Base-by-base conservation (phyloP, 345 rosid species). In the Brassica cretica region DNA sequence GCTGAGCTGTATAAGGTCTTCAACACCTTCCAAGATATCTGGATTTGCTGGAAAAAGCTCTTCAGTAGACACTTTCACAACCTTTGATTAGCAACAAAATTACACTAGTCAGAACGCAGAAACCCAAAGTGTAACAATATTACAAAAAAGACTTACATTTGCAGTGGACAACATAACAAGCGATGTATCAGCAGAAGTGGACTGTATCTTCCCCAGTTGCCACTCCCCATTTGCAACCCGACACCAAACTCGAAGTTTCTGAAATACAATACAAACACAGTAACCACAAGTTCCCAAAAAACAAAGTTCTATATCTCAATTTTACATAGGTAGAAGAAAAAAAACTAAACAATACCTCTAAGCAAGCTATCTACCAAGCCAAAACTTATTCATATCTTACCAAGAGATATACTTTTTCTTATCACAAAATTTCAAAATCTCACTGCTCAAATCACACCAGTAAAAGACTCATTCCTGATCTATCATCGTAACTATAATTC, bases 41-140 rank as follows among this genome's bases (percentile, higher is more conserved):
- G 99, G 97, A 81, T 93, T 96, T 78, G 99, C 92, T 66, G 99
- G 99, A 56, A 90, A 87, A 77, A 96, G 94, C 55, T 91, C 90
- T 64, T 78, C 86, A 29, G 86, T 85, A 3, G 92, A 80, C 76
- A 91, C 97, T 81, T 87, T 82, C 64, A 90, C 87, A 85, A 88
- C 92, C 98, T 96, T 81, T 8, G 25, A 77, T 59, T 59, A 71
- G 64, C 78, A 82, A 72, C 65, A 70, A 60, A 69, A 53, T 53
- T 5, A 9, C 30, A 24, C 25, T 14, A 56, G 75, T 73, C 51
- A 74, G 67, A 80, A 35, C 1, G 2, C 32, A 37, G 62, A 53
- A 64, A 55, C 68, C 2, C 73, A 39, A 63, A 58, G 5, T 74
- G 39, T 72, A 66, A 60, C 14, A 68, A 15, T 33, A 46, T 56